Conservation (phyloP, 2,329 filamentous ascomycete genomes). For the Trichoderma semiorbis region DNA sequence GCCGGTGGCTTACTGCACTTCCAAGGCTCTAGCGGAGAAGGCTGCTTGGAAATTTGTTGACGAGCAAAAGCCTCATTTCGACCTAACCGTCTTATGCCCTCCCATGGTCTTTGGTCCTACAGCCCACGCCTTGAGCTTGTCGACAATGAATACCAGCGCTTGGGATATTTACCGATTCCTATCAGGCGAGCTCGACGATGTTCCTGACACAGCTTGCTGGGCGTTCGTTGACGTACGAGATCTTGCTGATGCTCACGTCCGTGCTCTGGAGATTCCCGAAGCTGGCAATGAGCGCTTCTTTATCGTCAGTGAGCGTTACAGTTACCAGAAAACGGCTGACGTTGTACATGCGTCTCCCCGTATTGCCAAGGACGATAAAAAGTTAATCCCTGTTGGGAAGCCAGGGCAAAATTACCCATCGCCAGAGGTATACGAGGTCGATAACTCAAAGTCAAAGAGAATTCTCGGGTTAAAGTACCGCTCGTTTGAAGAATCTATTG, state of each 20-base stretch:
- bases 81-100: neutral
- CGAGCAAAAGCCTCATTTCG: neutral
- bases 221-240: neutral
- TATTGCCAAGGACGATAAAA: neutral
- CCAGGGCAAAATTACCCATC: neutral
- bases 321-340: neutral
- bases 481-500: neutral
- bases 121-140: neutral
- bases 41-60: neutral
- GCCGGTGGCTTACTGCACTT: neutral
- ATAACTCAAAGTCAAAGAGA: neutral
- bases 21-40: neutral
- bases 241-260: neutral
- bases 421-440: neutral
- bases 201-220: neutral
- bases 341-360: neutral
- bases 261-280: neutral
- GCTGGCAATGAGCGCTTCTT: neutral
- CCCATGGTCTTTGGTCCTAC: neutral
- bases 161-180: neutral
- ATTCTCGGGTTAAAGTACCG: neutral
- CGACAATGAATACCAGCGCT: neutral
- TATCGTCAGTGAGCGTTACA: neutral
- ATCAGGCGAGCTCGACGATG: neutral
- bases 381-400: neutral